Conservation (phyloP, 78 protist species). For the Dictyostelium firmibasis region DNA sequence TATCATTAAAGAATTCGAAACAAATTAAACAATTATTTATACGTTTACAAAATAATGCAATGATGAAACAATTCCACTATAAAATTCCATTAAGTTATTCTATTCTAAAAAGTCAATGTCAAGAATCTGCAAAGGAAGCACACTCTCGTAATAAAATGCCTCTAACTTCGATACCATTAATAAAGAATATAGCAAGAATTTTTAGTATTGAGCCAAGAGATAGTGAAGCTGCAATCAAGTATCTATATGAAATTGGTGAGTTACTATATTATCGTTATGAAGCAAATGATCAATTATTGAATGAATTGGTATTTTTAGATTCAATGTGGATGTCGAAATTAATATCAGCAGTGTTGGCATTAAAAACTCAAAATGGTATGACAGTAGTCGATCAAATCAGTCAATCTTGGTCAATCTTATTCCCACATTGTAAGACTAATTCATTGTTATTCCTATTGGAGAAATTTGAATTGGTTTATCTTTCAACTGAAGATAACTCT, state of each 20-base stretch:
- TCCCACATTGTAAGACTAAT: not conserved
- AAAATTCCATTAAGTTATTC: conserved; percentile 25
- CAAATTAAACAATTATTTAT: conserved; percentile 4
- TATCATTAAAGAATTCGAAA: conserved; percentile 17
- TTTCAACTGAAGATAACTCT: not conserved
- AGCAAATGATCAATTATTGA: conserved; percentile 29
- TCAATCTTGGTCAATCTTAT: conserved; percentile 2
- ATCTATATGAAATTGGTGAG: conserved; percentile 41
- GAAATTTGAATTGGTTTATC: conserved; percentile 38
- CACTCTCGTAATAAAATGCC: not conserved
- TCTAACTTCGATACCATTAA: not conserved
- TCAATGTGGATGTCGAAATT: conserved; percentile 35
- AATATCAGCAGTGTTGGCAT: not conserved
- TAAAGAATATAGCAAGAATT: not conserved
- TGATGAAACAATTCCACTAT: conserved; percentile 14
- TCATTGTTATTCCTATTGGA: conserved; percentile 8
- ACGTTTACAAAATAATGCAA: not conserved
- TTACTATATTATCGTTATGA: conserved; percentile 11
- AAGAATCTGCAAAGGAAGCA: conserved; percentile 14
- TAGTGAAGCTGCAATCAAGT: conserved; percentile 40
- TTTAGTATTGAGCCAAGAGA: conserved; percentile 22
- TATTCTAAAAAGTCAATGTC: conserved; percentile 13
- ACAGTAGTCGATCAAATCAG: not conserved
- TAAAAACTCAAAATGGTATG: conserved; percentile 68
- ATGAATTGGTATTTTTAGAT: conserved; percentile 37